These are phyloP conservation scores for Coemansia sp. DNA, from an alignment of 192 early-diverging fungal species.

Conservation along the genomic window DNA sequence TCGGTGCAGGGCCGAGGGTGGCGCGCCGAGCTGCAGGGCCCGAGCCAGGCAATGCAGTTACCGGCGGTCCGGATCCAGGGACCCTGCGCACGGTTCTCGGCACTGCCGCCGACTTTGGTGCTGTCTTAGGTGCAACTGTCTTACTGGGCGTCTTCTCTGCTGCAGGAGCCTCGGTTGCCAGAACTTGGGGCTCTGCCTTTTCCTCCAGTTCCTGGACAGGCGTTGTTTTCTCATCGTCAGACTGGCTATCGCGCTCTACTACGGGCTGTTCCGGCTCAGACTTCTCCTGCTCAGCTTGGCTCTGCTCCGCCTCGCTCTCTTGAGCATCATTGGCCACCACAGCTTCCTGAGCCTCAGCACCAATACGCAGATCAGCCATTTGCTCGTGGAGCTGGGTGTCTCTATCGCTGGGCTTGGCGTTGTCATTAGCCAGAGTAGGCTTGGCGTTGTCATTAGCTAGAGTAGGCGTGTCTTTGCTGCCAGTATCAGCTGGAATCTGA, in stretches of 20 bases:
- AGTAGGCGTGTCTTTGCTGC: slow-evolving; percentile 2
- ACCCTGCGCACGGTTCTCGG: slow-evolving; percentile 21
- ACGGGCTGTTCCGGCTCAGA: slow-evolving; percentile 1
- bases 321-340: not conserved
- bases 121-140: not conserved
- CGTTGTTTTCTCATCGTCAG: not conserved
- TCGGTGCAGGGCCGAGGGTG: slow-evolving; percentile 13
- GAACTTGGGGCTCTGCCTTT: not conserved
- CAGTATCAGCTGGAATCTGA: not conserved
- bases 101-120: slow-evolving; percentile 11
- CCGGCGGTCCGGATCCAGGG: slow-evolving; percentile 11
- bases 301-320: slow-evolving; percentile 5
- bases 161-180: not conserved
- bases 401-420: not conserved
- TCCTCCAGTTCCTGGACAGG: not conserved
- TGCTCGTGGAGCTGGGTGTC: slow-evolving; percentile 9
- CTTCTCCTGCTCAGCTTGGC: not conserved
- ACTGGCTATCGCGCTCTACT: not conserved
- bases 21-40: slow-evolving; percentile 17
- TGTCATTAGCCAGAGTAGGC: not conserved
- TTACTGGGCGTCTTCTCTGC: slow-evolving; percentile 5
- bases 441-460: not conserved
- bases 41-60: slow-evolving; percentile 6
- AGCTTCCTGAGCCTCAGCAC: not conserved
- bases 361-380: slow-evolving; percentile 23